Conservation (phyloP, 768 basidiomycete species). For the Mycena vitilis region DNA sequence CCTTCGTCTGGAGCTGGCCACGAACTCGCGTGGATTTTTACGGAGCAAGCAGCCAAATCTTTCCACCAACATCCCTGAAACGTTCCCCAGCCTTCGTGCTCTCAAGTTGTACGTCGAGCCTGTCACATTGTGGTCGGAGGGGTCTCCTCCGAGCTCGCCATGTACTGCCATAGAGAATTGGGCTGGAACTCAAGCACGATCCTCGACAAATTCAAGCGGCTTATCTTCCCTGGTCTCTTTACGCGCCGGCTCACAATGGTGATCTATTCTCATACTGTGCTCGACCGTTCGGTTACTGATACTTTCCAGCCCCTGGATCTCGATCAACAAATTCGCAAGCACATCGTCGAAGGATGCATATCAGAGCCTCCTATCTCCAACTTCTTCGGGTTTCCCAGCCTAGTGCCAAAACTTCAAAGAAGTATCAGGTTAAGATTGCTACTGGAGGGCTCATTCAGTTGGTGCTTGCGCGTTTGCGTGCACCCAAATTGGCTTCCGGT, state of each 20-base stretch:
- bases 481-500: neutral
- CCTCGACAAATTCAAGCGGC: neutral
- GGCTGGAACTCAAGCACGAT: conserved; percentile 20
- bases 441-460: neutral
- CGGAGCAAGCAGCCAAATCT: neutral
- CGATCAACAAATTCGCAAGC: neutral
- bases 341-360: neutral
- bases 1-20: conserved; percentile 22
- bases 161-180: conserved; percentile 16
- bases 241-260: neutral
- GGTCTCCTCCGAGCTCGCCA: neutral
- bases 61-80: conserved; percentile 6
- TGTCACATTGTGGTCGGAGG: conserved; percentile 26
- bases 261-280: neutral
- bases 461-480: neutral
- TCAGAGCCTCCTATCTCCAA: neutral
- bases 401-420: neutral
- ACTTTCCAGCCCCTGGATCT: neutral
- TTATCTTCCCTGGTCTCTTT: conserved; percentile 8
- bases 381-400: neutral
- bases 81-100: conserved; percentile 21
- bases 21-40: conserved; percentile 28
- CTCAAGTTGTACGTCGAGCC: conserved; percentile 20
- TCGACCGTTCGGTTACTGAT: too few relatives aligned
- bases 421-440: neutral